Percentiles rank a stretch among this genome's conserved stretches.
These are phyloP conservation scores for Artomyces pyxidatus DNA, from an alignment of 768 basidiomycete genomes.

Conservation along the genomic window DNA sequence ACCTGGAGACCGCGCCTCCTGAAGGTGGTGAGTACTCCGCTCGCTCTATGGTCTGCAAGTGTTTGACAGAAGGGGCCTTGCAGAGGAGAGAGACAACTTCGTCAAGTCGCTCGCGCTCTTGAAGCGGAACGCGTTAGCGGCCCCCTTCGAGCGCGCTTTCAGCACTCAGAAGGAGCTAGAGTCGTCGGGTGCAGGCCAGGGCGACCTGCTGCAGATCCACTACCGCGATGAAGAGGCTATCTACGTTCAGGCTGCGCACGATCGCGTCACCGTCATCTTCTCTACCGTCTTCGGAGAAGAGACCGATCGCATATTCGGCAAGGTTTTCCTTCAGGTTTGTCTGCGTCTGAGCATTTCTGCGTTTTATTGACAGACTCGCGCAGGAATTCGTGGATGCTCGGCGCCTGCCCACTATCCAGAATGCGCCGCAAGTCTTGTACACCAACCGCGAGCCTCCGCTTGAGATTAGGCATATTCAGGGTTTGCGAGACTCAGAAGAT, in stretches of 20 bases:
- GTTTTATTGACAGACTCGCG: conserved; percentile 1
- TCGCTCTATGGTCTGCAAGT: not conserved
- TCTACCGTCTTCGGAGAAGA: conserved; percentile 96
- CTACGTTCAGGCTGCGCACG: conserved; percentile 85
- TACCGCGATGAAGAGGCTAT: conserved; percentile 98
- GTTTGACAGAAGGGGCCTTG: conserved; percentile 8
- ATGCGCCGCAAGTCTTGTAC: conserved; percentile 94
- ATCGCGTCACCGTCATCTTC: conserved; percentile 97
- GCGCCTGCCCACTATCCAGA: conserved; percentile 85
- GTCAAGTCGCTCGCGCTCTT: conserved; percentile 76
- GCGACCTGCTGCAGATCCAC: conserved; percentile 86
- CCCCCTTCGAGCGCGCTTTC: conserved; percentile 90
- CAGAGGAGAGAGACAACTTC: conserved; percentile 75
- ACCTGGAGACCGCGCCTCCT: conserved; percentile 79
- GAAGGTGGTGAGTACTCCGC: conserved; percentile 55
- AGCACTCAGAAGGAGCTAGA: conserved; percentile 78
- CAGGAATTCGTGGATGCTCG: conserved; percentile 99
- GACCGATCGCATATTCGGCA: conserved; percentile 94
- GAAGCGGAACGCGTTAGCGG: conserved; percentile 90
- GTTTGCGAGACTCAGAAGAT: conserved; percentile 59
- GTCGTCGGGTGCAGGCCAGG: conserved; percentile 51
- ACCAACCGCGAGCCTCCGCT: conserved; percentile 91
- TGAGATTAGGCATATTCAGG: conserved; percentile 85
- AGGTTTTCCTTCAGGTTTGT: conserved; percentile 91
- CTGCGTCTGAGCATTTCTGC: conserved; percentile 11